Evolutionary conservation across 208 protist species (phyloP), one percentile per base, ranked within the genome.

Genomic region (Borovskyia barvae): DNA sequence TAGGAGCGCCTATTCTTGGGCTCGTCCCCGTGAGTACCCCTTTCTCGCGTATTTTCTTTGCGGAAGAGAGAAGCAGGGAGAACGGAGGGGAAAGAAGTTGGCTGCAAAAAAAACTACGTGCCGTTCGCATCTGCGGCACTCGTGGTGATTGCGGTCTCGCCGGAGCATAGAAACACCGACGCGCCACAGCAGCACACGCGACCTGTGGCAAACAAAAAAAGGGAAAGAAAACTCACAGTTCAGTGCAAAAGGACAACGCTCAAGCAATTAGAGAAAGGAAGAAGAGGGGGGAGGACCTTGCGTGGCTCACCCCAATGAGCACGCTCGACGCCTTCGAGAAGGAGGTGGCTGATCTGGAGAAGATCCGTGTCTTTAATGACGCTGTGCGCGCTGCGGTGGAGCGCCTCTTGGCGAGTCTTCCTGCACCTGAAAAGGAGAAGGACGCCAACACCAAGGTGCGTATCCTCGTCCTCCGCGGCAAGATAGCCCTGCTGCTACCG

Each of bases 361-460:
- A 59, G 7, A 56, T 84, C 12, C 85, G 85, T 40, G 80, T 92
- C 15, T 94, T 85, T 53, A 61, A 85, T 47, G 72, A 78, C 2
- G 22, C 62, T 1, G 72, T 92, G 9, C 60, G 58, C 28, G 58
- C 50, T 9, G 82, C 67, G 3, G 85, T 78, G 0, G 71, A 91
- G 49, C 54, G 46, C 3, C 59, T 94, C 19, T 25, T 94, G 43
- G 57, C 48, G 12, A 41, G 17, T 0, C 52, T 87, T 36, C 85
- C 88, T 4, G 67, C 77, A 5, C 64, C 75, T 1, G 74, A 90
- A 12, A 64, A 51, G 15, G 79, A 84, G 30, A 59, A 57, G 41
- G 66, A 82, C 43, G 24, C 61, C 3, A 66, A 78, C 22, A 65
- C 45, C 29, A 85, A 85, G 60, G 78, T 87, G 20, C 82, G 85